A percentile compares a stretch with the other conserved stretches of the same genome.
Evolutionary conservation across 345 rosid species (phyloP).

Genomic region (Eucalyptus regnans): DNA sequence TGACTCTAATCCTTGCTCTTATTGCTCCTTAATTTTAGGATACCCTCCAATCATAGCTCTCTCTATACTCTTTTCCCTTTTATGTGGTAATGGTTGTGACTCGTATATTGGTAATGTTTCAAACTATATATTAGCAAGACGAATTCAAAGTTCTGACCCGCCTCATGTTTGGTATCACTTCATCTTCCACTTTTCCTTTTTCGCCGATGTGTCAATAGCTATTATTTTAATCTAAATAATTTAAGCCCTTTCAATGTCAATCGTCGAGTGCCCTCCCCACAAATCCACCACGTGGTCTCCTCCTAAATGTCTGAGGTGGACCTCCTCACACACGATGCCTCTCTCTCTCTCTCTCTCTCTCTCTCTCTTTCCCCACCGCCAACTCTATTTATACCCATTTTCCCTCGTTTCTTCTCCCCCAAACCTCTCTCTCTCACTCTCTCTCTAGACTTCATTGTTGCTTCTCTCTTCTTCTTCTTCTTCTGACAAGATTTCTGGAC

Average conservation of each 20-base stretch:
- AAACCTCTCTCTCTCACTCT: background rate
- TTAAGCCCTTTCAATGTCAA: background rate
- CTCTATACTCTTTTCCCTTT: background rate
- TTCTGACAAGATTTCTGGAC: background rate
- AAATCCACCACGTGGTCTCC: slow-evolving; percentile 29
- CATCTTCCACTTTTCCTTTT: background rate
- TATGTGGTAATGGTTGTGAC: background rate
- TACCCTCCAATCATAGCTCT: background rate
- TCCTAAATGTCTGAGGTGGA: slow-evolving; percentile 29
- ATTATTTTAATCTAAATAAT: background rate
- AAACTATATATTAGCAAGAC: background rate
- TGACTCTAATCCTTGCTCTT: background rate
- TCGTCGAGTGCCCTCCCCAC: slow-evolving; percentile 11
- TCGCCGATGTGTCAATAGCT: background rate
- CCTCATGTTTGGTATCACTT: background rate
- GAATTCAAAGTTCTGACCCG: background rate
- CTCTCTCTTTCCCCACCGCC: slow-evolving; percentile 4
- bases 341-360: slow-evolving; percentile 3
- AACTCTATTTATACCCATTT: background rate
- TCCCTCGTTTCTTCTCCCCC: background rate
- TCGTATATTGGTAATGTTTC: background rate
- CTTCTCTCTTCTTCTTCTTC: background rate
- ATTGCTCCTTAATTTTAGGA: slow-evolving; percentile 7
- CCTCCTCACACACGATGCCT: background rate
- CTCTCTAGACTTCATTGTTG: background rate